Conservation (phyloP, 148 eudicot species). For the Amaranthus hypochondriacus region DNA sequence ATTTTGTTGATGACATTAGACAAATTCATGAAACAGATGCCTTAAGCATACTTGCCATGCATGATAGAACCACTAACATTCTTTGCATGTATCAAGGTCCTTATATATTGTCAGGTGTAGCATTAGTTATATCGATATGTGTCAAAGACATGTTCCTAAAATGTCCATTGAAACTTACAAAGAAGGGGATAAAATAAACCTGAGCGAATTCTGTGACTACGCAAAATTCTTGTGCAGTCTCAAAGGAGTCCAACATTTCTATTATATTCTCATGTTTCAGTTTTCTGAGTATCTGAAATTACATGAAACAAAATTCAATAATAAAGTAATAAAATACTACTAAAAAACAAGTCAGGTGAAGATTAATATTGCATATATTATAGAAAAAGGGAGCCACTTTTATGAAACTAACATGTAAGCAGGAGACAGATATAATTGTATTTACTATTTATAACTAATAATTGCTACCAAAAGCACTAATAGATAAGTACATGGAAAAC, state of each 20-base stretch:
- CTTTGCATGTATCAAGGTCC: not conserved
- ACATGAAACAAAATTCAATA: constrained; percentile 10
- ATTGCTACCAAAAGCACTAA: not conserved
- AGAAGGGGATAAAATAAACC: constrained; percentile 37
- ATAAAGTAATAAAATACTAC: not conserved
- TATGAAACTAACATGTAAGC: not conserved
- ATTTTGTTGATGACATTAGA: not conserved
- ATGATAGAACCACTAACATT: not conserved
- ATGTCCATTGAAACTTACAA: not conserved
- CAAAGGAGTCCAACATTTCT: constrained; percentile 95
- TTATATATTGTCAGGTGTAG: not conserved
- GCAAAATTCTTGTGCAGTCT: constrained; percentile 89
- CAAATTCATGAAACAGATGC: not conserved
- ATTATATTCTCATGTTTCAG: constrained; percentile 96
- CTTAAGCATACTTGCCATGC: not conserved
- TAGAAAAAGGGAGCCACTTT: not conserved
- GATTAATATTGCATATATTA: not conserved
- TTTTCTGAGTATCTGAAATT: constrained; percentile 71
- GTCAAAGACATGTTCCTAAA: not conserved
- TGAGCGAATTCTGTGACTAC: constrained; percentile 99
- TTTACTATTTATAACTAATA: not conserved
- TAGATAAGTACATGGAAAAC: not conserved
- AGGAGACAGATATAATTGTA: not conserved
- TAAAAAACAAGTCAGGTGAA: not conserved
- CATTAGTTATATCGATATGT: not conserved